Percentiles rank a stretch among this genome's conserved stretches.
phyloP scores from a whole-genome alignment of 768 basidiomycete genomes.

The Termitomyces sp. region DNA sequence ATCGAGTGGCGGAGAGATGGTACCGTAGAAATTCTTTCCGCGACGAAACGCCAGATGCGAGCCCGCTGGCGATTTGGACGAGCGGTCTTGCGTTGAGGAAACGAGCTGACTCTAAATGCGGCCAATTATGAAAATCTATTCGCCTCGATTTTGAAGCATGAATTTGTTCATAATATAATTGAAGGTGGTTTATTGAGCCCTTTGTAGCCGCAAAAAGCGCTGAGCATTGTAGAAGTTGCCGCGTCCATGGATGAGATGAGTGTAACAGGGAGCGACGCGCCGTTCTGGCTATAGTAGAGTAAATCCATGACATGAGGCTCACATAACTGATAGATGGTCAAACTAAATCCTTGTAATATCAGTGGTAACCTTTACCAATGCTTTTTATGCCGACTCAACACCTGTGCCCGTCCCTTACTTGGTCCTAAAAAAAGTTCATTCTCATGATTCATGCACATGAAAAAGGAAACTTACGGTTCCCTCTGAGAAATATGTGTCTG shows the following conservation, averaged over 20 bases:
- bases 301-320: constrained; percentile 71
- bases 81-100: not conserved
- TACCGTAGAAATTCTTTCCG: not conserved
- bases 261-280: constrained; percentile 20
- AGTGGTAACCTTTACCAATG: constrained; percentile 14
- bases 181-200: too few species aligned
- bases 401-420: not conserved
- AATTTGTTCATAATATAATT: not conserved
- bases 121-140: not conserved
- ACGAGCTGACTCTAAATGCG: not conserved
- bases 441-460: not conserved
- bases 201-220: not conserved
- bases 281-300: constrained; percentile 50
- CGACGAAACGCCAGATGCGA: not conserved
- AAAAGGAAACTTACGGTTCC: not conserved
- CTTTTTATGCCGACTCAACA: not conserved
- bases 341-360: not conserved
- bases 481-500: too few species aligned
- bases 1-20: not conserved
- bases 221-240: not conserved
- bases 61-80: too few species aligned
- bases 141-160: not conserved
- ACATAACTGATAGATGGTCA: constrained; percentile 44
- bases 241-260: constrained; percentile 2
- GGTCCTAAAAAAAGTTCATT: not conserved